Conservation (phyloP, 139 green algal genomes). For the Deuterostichococcus epilithicus region DNA sequence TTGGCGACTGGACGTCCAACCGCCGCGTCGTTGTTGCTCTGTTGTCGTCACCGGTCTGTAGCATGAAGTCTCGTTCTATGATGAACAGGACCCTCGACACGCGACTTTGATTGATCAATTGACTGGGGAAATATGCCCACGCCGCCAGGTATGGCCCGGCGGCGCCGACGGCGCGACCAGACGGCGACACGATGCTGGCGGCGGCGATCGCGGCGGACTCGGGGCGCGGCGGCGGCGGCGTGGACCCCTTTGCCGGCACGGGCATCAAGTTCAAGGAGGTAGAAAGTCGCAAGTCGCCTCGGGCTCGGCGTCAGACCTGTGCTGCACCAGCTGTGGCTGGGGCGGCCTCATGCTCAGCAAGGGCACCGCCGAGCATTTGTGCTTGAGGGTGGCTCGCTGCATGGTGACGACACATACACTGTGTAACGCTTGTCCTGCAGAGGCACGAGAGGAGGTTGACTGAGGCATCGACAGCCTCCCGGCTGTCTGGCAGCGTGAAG, state of each 20-base stretch:
- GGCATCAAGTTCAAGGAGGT: conserved; percentile 63
- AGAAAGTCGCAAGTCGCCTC: too few species aligned
- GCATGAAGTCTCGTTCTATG: too few species aligned
- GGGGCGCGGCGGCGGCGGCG: conserved; percentile 25
- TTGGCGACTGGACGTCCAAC: too few species aligned
- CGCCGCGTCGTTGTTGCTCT: too few species aligned
- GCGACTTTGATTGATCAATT: neutral
- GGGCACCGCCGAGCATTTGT: neutral
- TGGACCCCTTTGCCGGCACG: conserved; percentile 8
- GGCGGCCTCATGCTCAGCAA: neutral
- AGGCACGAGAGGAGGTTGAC: too few species aligned
- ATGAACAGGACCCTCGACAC: neutral
- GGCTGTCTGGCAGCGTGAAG: too few species aligned
- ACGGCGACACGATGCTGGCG: conserved; percentile 35
- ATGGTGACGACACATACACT: neutral
- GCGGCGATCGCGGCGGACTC: conserved; percentile 45
- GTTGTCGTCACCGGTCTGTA: too few species aligned
- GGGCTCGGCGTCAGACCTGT: neutral
- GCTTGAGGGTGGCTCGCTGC: neutral
- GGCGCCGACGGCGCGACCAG: too few species aligned
- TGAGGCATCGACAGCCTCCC: too few species aligned
- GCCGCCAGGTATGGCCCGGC: conserved; percentile 4
- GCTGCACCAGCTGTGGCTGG: neutral
- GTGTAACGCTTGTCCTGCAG: neutral
- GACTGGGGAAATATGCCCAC: too few species aligned